Percentiles rank a stretch among this genome's conserved stretches.
Evolutionary conservation across 139 green algal genomes (phyloP).

Genomic region (Coccomyxa sp.): DNA sequence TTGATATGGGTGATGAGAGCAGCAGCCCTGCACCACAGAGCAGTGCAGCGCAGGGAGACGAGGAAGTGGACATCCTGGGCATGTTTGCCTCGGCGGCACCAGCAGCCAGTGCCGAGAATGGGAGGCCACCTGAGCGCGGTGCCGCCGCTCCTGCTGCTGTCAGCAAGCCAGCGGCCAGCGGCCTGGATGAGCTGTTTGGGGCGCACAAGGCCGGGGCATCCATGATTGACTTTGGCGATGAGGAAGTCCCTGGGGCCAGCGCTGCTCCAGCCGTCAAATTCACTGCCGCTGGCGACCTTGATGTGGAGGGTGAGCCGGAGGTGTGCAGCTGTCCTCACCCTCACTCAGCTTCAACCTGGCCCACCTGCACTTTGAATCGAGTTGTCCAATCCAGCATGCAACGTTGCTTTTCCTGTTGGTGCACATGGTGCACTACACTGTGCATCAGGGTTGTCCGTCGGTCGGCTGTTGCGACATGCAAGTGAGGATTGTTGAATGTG

Average conservation of each 20-base stretch:
- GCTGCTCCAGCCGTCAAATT: neutral
- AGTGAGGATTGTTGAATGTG: too few species aligned
- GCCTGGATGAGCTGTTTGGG: neutral
- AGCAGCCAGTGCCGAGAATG: neutral
- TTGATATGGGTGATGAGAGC: too few species aligned
- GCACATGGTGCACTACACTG: too few species aligned
- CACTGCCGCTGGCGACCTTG: neutral
- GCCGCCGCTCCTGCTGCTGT: neutral
- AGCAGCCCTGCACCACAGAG: neutral
- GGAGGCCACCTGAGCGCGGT: neutral
- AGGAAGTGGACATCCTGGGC: neutral
- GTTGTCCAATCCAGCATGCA: too few species aligned
- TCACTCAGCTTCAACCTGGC: too few species aligned
- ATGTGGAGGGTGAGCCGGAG: constrained; percentile 34
- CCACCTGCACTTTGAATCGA: too few species aligned
- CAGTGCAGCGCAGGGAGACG: neutral
- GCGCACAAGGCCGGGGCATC: neutral
- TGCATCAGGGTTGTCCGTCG: too few species aligned
- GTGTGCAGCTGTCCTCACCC: constrained; percentile 1
- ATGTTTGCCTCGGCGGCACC: neutral
- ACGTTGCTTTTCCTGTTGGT: too few species aligned
- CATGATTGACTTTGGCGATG: constrained; percentile 42
- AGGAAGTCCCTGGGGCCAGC: neutral
- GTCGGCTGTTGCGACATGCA: too few species aligned
- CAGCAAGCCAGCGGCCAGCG: neutral